Base-by-base conservation (phyloP, 208 protist species). In the Acanthamoeba polyphaga region DNA sequence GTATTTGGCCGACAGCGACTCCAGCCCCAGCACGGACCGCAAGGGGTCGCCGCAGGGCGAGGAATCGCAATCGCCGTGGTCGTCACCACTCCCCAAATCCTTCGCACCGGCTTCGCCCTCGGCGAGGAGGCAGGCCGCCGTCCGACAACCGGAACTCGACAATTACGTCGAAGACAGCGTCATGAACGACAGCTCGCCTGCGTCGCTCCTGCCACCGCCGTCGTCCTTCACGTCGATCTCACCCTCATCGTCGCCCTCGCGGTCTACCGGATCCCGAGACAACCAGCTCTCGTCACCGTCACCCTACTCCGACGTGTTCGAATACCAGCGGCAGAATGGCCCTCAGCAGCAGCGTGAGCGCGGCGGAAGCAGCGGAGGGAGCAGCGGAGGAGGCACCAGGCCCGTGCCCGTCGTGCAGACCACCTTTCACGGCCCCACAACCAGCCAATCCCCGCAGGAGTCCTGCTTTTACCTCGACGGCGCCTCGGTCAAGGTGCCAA, bases 241-340 rank as follows among this genome's bases (percentile, higher is more conserved):
- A 15, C 64, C 64, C 10, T 72, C 64, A 8, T 72, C 62, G 62
- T 68, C 64, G 29, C 64, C 64, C 5, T 38, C 24, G n/a, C 58
- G 58, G 1, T n/a, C 58, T 12, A 27, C 58, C 58, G 58, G 58
- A 27, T 64, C 6, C 22, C 58, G 58, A 7, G 58, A 64, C 58
- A 12, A 24, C 19, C 19, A 43, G 27, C 12, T 7, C 10, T 5
- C 70, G 27, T 43, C 70, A 3, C 29, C 70, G 38, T 46, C n/a
- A n/a, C 70, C 70, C 70, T 78, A 78, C 19, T 78, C 70, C n/a
- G 70, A 78, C 29, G 70, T 78, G n/a, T 49, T 78, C 29, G 70
- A 78, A 10, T 78, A 78, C 38, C 70, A 78, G 29, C 70, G 10
- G n/a, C 24, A 60, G 53, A 60, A 60, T 19, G 17, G 53, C 53